Conservation (phyloP, 305 asterid species). For the Ajuga reptans region DNA sequence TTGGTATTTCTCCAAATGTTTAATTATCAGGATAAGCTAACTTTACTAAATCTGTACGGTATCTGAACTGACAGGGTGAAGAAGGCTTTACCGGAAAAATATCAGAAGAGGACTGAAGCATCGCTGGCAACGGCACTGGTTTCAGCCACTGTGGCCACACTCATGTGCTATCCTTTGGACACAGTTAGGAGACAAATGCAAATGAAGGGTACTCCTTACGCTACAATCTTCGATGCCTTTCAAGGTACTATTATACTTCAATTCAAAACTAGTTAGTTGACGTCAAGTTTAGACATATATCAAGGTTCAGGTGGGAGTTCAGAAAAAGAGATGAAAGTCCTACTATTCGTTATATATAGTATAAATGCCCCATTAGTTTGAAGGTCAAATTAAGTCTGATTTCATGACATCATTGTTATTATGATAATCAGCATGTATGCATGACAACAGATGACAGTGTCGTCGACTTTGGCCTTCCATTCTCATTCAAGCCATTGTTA, state of each 20-base stretch:
- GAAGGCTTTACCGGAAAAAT: constrained; percentile 75
- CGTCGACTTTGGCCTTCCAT: background rate
- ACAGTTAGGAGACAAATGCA: constrained; percentile 92
- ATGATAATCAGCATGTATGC: background rate
- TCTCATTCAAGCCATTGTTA: background rate
- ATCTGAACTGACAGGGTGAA: constrained; percentile 58
- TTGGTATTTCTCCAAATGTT: constrained; percentile 13
- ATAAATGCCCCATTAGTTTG: background rate
- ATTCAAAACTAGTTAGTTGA: background rate
- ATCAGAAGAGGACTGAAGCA: constrained; percentile 77
- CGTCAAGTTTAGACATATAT: background rate
- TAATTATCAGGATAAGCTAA: background rate
- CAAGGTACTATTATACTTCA: constrained; percentile 44
- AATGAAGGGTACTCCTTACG: constrained; percentile 77
- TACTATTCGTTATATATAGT: background rate
- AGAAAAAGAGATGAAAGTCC: background rate
- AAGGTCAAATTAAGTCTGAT: background rate
- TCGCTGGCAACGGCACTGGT: constrained; percentile 60
- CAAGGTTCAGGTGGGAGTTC: background rate
- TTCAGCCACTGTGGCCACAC: constrained; percentile 78
- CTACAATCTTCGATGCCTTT: constrained; percentile 63
- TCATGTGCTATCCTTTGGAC: constrained; percentile 86
- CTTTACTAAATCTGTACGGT: constrained; percentile 9
- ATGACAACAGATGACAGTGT: background rate
- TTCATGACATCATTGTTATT: background rate